Base-by-base conservation (phyloP, 768 basidiomycete species). In the Tremella mesenterica region DNA sequence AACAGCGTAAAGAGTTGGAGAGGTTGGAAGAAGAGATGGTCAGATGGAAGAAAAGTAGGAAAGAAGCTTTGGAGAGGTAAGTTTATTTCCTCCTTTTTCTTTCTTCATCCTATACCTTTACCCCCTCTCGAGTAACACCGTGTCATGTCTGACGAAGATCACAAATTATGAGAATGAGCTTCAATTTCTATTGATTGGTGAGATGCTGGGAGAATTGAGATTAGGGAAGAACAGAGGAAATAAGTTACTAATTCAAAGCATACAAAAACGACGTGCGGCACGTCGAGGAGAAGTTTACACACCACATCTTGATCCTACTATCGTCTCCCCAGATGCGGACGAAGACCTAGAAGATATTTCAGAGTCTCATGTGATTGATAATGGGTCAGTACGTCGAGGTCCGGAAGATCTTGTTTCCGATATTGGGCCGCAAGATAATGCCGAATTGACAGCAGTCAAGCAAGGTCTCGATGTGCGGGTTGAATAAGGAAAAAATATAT, bases 31-130 rank as follows among this genome's bases (percentile, higher is more conserved):
- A 38, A 46, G 65, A 73, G 52, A 64, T 65, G 56, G 53, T 51
- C 12, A 57, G 53, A 26, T 73, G 71, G 71, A 53, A 61, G n/a
- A 44, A 59, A 4, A 23, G 30, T 1, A 44, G 69, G 9, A 48
- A 55, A 9, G 29, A 44, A 5, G 71, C 70, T 53, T 41, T 73
- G 10, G 71, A 70, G 38, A 48, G 71, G 64, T 65, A 29, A 43
- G 63, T 61, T 8, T 18, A 13, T 31, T 43, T 25, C 8, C 8
- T 20, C 10, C 41, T 43, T 25, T 7, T 27, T 16, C 5, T 18
- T 9, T 20, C 41, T 43, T 25, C 8, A 20, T 8, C 41, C 26
- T 43, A n/a, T 20, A 10, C 18, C 18, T 8, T 9, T 28, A 31
- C 26, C 13, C 45, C 39, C 9, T 34, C 16, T 30, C 13, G n/a